Evolutionary conservation across 768 basidiomycete species (phyloP).

Genomic region (Tulasnella sp.): DNA sequence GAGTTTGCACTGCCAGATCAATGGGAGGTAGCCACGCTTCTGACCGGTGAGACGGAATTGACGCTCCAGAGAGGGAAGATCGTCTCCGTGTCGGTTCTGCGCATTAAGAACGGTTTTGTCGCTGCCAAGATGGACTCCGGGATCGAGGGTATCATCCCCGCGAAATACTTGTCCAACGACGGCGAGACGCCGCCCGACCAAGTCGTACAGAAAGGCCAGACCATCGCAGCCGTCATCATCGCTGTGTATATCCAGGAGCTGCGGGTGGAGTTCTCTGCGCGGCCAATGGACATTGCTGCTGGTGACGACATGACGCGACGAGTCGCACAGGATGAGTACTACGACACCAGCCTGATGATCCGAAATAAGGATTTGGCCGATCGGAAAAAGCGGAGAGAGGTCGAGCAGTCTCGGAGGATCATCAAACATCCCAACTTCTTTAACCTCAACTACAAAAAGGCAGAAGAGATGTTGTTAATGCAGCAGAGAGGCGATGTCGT

Average conservation of each 20-base stretch:
- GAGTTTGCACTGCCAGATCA: slow-evolving; percentile 51
- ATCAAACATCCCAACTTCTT: slow-evolving; percentile 99
- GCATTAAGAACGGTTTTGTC: slow-evolving; percentile 41
- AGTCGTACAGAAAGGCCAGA: slow-evolving; percentile 64
- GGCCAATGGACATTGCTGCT: slow-evolving; percentile 44
- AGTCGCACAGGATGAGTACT: slow-evolving; percentile 46
- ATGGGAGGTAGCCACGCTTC: slow-evolving; percentile 87
- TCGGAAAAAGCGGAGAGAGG: slow-evolving; percentile 77
- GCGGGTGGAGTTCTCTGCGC: slow-evolving; percentile 62
- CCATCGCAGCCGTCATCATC: slow-evolving; percentile 68
- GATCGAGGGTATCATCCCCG: slow-evolving; percentile 67
- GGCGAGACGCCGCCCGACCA: slow-evolving; percentile 32
- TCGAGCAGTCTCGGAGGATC: slow-evolving; percentile 65
- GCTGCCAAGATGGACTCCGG: slow-evolving; percentile 84
- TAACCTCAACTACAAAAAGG: slow-evolving; percentile 81
- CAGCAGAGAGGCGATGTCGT: slow-evolving; percentile 94
- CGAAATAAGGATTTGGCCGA: slow-evolving; percentile 61
- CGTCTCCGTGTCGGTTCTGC: slow-evolving; percentile 59
- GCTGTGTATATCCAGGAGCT: slow-evolving; percentile 57
- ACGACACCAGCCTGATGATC: slow-evolving; percentile 53
- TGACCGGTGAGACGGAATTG: slow-evolving; percentile 78
- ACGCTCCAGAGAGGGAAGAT: slow-evolving; percentile 73
- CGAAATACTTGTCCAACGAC: slow-evolving; percentile 44
- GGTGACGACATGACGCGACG: slow-evolving; percentile 56
- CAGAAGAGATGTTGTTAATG: slow-evolving; percentile 78